A percentile compares a stretch with the other conserved stretches of the same genome.
phyloP scores from a whole-genome alignment of 495 filamentous ascomycete species.

The Aspergillus cavernicola region DNA sequence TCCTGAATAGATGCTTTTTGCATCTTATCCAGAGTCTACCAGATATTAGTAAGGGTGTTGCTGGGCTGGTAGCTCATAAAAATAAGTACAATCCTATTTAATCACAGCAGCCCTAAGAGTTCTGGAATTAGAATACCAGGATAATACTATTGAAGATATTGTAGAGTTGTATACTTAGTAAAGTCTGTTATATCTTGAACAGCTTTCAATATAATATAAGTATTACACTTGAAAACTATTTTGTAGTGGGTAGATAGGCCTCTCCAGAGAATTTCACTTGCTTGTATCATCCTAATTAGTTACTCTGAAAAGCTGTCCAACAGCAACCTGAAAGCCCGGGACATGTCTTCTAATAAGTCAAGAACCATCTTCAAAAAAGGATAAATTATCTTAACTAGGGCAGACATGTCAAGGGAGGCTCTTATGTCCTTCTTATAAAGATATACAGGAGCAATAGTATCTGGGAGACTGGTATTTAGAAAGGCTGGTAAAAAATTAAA shows the following conservation, averaged over 20 bases:
- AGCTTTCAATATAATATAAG: slow-evolving; percentile 4
- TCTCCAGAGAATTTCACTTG: slow-evolving; percentile 5
- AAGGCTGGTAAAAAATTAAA: neutral
- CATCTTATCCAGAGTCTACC: neutral
- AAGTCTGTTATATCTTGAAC: neutral
- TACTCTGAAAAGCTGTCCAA: neutral
- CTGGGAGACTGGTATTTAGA: neutral
- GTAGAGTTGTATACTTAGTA: slow-evolving; percentile 5
- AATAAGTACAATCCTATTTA: slow-evolving; percentile 3
- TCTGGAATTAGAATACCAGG: slow-evolving; percentile 1
- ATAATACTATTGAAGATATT: slow-evolving; percentile 1
- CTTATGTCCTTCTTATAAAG: neutral
- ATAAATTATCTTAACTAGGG: neutral
- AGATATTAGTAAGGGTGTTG: neutral
- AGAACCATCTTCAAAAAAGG: neutral
- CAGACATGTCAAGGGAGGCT: neutral
- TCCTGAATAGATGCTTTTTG: slow-evolving; percentile 13
- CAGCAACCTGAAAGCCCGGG: neutral
- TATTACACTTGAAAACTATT: slow-evolving; percentile 1
- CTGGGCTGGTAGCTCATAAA: slow-evolving; percentile 4
- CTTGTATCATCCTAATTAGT: neutral
- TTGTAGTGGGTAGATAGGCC: neutral
- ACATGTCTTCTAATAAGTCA: neutral
- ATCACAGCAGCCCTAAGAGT: slow-evolving; percentile 2
- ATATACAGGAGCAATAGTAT: neutral